A percentile compares a stretch with the other conserved stretches of the same genome.
Conservation (phyloP, 2,329 filamentous ascomycete genomes). For the Elsinoe fawcettii region DNA sequence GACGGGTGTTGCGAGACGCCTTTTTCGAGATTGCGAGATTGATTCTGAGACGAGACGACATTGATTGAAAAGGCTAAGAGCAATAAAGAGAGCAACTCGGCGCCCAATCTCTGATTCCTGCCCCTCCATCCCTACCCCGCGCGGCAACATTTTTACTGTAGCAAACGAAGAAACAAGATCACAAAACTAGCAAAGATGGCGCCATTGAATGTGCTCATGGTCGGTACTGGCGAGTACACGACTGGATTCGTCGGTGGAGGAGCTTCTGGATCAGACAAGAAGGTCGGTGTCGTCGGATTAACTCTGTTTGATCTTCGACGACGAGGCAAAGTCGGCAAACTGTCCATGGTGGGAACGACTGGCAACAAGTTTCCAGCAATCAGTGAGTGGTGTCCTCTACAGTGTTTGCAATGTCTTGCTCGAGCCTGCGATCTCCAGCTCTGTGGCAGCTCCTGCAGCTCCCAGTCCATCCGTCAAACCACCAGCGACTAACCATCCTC, state of each 20-base stretch:
- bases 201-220: conserved; percentile 44
- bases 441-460: not conserved
- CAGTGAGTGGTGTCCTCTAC: conserved; percentile 48
- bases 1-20: not conserved
- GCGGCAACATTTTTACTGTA: not conserved
- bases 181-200: conserved; percentile 34
- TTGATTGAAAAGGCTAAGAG: not conserved
- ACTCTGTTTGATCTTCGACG: conserved; percentile 83
- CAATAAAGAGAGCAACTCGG: not conserved
- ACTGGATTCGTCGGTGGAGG: conserved; percentile 84
- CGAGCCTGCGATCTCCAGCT: no score
- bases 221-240: conserved; percentile 94
- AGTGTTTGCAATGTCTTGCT: no score
- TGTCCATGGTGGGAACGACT: conserved; percentile 85
- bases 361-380: conserved; percentile 88
- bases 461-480: not conserved
- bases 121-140: conserved; percentile 6
- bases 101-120: not conserved
- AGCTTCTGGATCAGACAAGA: conserved; percentile 85
- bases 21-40: not conserved
- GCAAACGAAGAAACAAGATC: not conserved
- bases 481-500: not conserved
- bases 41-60: not conserved
- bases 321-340: conserved; percentile 75
- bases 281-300: conserved; percentile 86